These are phyloP conservation scores for Scheffersomyces quercinus DNA, from an alignment of 1,139 yeast species.

Conservation along the genomic window DNA sequence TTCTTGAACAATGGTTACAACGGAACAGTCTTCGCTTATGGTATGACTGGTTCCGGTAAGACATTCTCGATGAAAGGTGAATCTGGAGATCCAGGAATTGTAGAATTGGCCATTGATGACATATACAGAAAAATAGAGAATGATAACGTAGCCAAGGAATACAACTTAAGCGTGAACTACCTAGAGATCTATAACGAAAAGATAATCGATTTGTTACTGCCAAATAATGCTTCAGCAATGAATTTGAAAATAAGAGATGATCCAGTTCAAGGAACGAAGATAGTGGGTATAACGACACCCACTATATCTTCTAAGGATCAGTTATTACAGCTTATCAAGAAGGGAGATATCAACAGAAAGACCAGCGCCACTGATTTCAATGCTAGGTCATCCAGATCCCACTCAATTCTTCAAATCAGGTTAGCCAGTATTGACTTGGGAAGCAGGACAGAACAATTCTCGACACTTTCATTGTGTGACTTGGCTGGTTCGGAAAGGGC, in stretches of 20 bases:
- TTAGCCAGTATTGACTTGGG: slow-evolving; percentile 46
- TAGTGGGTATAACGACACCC: slow-evolving; percentile 72
- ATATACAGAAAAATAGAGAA: slow-evolving; percentile 54
- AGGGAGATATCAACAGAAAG: slow-evolving; percentile 74
- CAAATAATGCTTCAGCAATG: slow-evolving; percentile 17
- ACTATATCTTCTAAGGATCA: slow-evolving; percentile 58
- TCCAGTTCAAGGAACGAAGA: slow-evolving; percentile 67
- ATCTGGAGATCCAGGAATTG: slow-evolving; percentile 69
- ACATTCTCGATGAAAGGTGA: slow-evolving; percentile 89
- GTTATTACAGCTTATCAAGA: slow-evolving; percentile 56
- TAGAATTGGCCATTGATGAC: slow-evolving; percentile 69
- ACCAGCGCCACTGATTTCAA: slow-evolving; percentile 91
- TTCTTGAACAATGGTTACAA: slow-evolving; percentile 74
- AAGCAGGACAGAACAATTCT: slow-evolving; percentile 45
- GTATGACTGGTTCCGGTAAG: slow-evolving; percentile 96
- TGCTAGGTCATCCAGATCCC: slow-evolving; percentile 84
- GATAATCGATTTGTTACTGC: slow-evolving; percentile 65
- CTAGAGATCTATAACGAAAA: slow-evolving; percentile 91
- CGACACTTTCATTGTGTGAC: slow-evolving; percentile 86
- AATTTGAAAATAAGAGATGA: slow-evolving; percentile 81
- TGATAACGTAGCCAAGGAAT: slow-evolving; percentile 27
- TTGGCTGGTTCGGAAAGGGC: slow-evolving; percentile 96
- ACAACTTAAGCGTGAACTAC: slow-evolving; percentile 63
- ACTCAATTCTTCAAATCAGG: slow-evolving; percentile 80
- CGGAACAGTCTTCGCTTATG: slow-evolving; percentile 90